Conservation (phyloP, 208 protist species). For the Leishmania aethiopica region DNA sequence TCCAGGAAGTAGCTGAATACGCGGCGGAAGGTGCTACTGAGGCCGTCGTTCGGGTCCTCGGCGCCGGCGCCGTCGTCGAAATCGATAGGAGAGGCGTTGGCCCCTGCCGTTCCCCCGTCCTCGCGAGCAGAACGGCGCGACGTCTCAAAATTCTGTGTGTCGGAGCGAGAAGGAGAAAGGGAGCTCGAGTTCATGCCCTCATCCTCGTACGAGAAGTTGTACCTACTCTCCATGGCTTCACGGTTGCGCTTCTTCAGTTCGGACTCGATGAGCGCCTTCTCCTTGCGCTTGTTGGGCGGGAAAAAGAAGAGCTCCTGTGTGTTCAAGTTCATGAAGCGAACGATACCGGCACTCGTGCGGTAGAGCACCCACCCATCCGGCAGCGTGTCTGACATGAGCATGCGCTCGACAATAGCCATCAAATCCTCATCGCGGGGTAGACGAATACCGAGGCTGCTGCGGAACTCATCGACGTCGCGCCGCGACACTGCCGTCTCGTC, state of each 20-base stretch:
- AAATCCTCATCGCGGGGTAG: conserved; percentile 87
- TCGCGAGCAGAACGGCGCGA: conserved; percentile 16
- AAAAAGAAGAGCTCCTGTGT: conserved; percentile 91
- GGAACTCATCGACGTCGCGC: conserved; percentile 88
- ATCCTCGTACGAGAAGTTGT: conserved; percentile 72
- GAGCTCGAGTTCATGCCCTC: conserved; percentile 52
- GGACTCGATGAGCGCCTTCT: conserved; percentile 64
- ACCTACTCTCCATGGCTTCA: conserved; percentile 73
- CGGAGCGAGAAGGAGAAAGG: conserved; percentile 16
- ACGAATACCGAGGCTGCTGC: conserved; percentile 81
- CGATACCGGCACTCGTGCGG: conserved; percentile 82
- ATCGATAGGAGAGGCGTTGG: conserved; percentile 38
- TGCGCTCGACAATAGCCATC: conserved; percentile 74
- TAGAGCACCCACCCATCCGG: conserved; percentile 90
- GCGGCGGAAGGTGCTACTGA: conserved; percentile 56
- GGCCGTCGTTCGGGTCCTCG: conserved; percentile 30
- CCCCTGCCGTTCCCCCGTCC: conserved; percentile 4
- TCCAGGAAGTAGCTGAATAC: conserved; percentile 71
- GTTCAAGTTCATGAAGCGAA: conserved; percentile 91
- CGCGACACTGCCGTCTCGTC: conserved; percentile 75
- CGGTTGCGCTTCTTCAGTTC: conserved; percentile 76
- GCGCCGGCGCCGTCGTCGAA: conserved; percentile 39
- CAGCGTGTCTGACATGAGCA: conserved; percentile 84
- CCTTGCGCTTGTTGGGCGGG: conserved; percentile 66
- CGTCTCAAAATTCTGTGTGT: conserved; percentile 14